These are phyloP conservation scores for Lactifluus subvellereus DNA, from an alignment of 768 basidiomycete genomes.

Conservation along the genomic window DNA sequence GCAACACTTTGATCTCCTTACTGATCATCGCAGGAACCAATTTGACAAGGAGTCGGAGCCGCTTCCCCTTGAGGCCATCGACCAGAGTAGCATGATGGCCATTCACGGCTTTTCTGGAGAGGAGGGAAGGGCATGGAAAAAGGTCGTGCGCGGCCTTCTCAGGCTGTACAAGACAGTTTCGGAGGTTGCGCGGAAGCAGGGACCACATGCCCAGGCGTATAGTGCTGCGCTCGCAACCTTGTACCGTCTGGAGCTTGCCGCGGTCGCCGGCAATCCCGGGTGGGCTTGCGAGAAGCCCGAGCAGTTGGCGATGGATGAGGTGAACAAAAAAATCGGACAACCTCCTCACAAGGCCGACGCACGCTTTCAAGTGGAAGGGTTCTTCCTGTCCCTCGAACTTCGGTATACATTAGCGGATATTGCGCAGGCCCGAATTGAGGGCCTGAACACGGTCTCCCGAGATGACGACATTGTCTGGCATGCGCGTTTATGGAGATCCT, in stretches of 20 bases:
- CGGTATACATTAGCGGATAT: constrained; percentile 31
- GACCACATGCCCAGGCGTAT: constrained; percentile 32
- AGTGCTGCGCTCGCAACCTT: constrained; percentile 31
- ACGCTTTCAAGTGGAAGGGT: constrained; percentile 32
- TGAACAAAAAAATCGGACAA: constrained; percentile 30
- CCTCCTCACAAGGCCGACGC: constrained; percentile 32
- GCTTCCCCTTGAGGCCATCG: constrained; percentile 7
- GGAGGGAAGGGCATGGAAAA: constrained; percentile 27
- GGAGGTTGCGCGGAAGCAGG: constrained; percentile 26
- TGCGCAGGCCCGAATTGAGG: constrained; percentile 26
- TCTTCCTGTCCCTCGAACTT: constrained; percentile 32
- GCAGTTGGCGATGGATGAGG: constrained; percentile 26
- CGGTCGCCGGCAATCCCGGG: constrained; percentile 15
- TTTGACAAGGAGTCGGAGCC: constrained; percentile 21
- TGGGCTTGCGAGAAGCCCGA: constrained; percentile 25
- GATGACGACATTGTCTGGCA: constrained; percentile 15
- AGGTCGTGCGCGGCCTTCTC: constrained; percentile 22
- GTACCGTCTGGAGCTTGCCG: constrained; percentile 28
- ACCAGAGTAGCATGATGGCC: constrained; percentile 13
- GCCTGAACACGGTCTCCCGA: background rate
- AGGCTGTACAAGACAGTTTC: constrained; percentile 25
- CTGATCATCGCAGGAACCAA: background rate
- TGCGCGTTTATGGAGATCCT: constrained; percentile 20
- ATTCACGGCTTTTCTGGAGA: constrained; percentile 22
- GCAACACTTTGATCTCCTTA: background rate